These are phyloP conservation scores for Yamadazyma olivae DNA, from an alignment of 805 yeast species.

Conservation along the genomic window DNA sequence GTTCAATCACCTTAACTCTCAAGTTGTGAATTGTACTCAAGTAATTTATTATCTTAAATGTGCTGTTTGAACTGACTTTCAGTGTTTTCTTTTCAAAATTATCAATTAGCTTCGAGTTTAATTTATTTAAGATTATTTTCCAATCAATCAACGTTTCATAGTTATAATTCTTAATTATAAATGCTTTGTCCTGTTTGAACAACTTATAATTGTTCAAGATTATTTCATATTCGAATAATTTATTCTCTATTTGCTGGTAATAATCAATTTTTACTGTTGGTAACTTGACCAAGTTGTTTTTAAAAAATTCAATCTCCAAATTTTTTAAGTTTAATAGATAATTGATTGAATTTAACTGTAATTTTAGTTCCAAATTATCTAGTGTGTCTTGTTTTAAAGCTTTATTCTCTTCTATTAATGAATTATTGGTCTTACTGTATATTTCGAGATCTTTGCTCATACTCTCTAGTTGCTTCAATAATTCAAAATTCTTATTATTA, in stretches of 20 bases:
- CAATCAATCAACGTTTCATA: slow-evolving; percentile 9
- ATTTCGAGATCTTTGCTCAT: slow-evolving; percentile 2
- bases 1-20: slow-evolving; percentile 7
- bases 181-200: slow-evolving; percentile 8
- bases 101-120: slow-evolving; percentile 6
- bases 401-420: slow-evolving; percentile 4
- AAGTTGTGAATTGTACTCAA: slow-evolving; percentile 11
- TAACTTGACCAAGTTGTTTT: slow-evolving; percentile 3
- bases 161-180: slow-evolving; percentile 6
- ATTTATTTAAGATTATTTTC: slow-evolving; percentile 9
- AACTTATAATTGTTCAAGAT: slow-evolving; percentile 6
- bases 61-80: not conserved
- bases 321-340: slow-evolving; percentile 5
- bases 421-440: slow-evolving; percentile 3
- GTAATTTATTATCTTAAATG: slow-evolving; percentile 2
- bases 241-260: slow-evolving; percentile 8
- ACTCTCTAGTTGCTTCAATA: slow-evolving; percentile 1
- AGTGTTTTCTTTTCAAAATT: slow-evolving; percentile 8
- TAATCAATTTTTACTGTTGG: slow-evolving; percentile 6
- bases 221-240: slow-evolving; percentile 6
- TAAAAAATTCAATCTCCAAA: slow-evolving; percentile 6
- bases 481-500: slow-evolving; percentile 2
- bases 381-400: slow-evolving; percentile 6
- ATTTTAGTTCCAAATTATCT: slow-evolving; percentile 4
- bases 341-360: slow-evolving; percentile 7